Base-by-base conservation (phyloP, 2,329 filamentous ascomycete genomes). In the Arthrobotrys sinensis region DNA sequence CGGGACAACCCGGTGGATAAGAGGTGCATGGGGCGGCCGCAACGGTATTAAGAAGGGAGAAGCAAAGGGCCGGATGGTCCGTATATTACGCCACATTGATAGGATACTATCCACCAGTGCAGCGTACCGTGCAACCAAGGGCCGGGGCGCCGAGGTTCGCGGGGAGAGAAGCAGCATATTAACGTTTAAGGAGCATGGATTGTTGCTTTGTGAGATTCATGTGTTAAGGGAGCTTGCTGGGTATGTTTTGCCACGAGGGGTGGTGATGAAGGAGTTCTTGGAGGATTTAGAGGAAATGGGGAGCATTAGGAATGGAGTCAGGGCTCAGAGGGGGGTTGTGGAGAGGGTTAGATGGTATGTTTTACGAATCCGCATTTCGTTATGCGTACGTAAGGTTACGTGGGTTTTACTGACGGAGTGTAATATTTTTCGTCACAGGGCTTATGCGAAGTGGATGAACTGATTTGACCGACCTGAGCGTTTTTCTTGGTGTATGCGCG, bases 321-420 rank as follows among this genome's bases (percentile, higher is more conserved):
- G 91, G 82, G 88, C 90, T 81, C 95, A 98, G 86, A 88, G 91
- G 76, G 91, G 90, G 83, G 92, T 95, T 50, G 86, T 97, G 67
- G 90, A 94, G 81, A 88, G 96, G 76, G 93, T 98, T 81, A 88
- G 93, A 80, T 98, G 96, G 95, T 98, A 97, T 86, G 89, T 76
- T 43, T 19, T 7, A 12, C 14, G 24, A 11, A 8, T 32, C 32
- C 28, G 1, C 40, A 62, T 57, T 32, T 19, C 34, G 46, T 40
- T 38, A 21, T 57, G 32, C n/a, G 52, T 38, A 14, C 11, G 48
- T 28, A 52, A 4, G n/a, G 8, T 38, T 57, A 21, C 32, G 12
- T 21, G 32, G 24, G 24, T 28, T 28, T 28, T 28, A 21, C 32
- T 57, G 32, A 38, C 52, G n/a, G 12, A 34, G 24, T 4, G 2